Evolutionary conservation across 1,284 basidiomycete species (phyloP), one percentile per base, ranked within the genome.

Genomic region (Ustilago sp.): DNA sequence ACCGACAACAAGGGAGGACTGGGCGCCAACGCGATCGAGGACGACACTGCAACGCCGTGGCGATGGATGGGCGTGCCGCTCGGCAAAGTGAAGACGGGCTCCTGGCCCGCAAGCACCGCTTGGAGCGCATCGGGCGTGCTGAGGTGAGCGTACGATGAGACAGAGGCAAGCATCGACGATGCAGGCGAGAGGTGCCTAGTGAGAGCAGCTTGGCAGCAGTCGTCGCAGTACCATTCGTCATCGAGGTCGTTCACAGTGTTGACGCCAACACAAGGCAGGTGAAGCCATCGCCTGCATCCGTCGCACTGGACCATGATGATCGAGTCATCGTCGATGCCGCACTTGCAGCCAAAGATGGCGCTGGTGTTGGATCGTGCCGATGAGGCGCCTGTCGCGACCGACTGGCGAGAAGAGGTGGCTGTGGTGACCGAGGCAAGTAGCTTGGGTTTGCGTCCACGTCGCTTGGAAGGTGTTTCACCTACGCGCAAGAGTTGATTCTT

Each of bases 291-390:
- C 38, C 69, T 64, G 70, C 86, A 86, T 35, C 68, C 67, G 56
- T 86, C 84, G 72, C 86, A 86, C 63, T 82, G 83, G 12, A 86
- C 85, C 83, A 86, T 85, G 55, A 77, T 62, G 64, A 69, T 77
- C 34, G 66, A 59, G 13, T 79, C 74, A 43, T 79, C 77, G 41
- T 66, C 64, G 57, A 74, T 67, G 50, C 79, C 79, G 56, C 79
- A 80, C 54, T 62, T 68, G 64, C 79, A 80, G 57, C 77, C 79
- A 45, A 80, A 63, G 59, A 77, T 63, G 52, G 77, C 71, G 57
- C 62, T 68, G 36, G 63, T 58, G 50, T 70, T 64, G 51, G 71
- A 74, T 32, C 65, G 60, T 15, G 71, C 66, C 56, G 74, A 55
- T 8, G 68, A 65, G 13, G 73, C 73, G 15, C 77, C 66, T 11